These are phyloP conservation scores for Talaromyces pinophilus DNA, from an alignment of 2,329 filamentous ascomycete genomes.

Conservation along the genomic window DNA sequence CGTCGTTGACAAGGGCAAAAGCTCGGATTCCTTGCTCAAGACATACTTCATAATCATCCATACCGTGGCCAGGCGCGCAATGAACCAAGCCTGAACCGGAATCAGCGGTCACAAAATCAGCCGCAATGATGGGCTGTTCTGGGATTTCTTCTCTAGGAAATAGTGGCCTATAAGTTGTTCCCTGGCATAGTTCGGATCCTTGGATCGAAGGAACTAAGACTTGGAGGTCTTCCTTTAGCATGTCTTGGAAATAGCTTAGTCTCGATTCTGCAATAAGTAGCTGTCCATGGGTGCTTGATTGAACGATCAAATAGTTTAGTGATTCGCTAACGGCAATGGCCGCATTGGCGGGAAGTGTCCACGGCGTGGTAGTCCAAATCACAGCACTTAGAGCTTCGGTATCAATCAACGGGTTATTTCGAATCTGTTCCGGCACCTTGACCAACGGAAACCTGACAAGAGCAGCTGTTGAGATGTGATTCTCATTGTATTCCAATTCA, in stretches of 20 bases:
- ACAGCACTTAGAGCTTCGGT: slow-evolving; percentile 67
- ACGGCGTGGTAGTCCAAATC: slow-evolving; percentile 98
- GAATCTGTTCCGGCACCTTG: slow-evolving; percentile 48
- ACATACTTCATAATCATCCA: slow-evolving; percentile 92
- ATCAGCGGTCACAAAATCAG: slow-evolving; percentile 82
- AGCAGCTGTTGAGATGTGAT: slow-evolving; percentile 61
- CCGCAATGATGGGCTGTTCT: slow-evolving; percentile 72
- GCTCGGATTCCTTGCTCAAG: slow-evolving; percentile 68
- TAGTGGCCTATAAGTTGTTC: slow-evolving; percentile 67
- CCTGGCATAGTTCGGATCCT: slow-evolving; percentile 65
- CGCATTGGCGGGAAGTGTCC: slow-evolving; percentile 91
- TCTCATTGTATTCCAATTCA: slow-evolving; percentile 65
- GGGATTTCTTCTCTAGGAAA: slow-evolving; percentile 62
- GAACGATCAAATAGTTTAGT: slow-evolving; percentile 71
- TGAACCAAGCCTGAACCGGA: slow-evolving; percentile 97
- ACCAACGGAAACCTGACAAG: slow-evolving; percentile 73
- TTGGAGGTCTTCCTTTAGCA: slow-evolving; percentile 53
- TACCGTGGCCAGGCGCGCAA: slow-evolving; percentile 88
- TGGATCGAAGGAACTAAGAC: slow-evolving; percentile 59
- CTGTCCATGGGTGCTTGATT: slow-evolving; percentile 56
- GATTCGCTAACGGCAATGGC: slow-evolving; percentile 80
- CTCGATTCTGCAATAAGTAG: slow-evolving; percentile 73
- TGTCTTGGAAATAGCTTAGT: slow-evolving; percentile 58
- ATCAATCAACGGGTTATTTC: slow-evolving; percentile 43
- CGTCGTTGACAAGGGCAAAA: slow-evolving; percentile 79